phyloP scores from a whole-genome alignment of 306 rosid genomes.

The Malus domestica region DNA sequence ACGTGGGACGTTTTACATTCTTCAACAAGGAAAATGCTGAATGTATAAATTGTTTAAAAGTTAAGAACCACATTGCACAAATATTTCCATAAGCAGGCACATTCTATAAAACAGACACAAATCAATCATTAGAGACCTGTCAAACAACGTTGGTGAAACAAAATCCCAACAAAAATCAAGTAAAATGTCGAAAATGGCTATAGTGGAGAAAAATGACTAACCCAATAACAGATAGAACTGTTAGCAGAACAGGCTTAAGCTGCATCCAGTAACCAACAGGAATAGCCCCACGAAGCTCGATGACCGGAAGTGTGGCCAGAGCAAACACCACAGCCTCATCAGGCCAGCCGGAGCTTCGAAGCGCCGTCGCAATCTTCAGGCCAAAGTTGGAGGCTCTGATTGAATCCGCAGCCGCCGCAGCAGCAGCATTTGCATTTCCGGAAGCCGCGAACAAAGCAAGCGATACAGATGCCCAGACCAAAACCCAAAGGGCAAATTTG shows the following conservation, averaged over 20 bases:
- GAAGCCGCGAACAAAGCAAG: slow-evolving; percentile 79
- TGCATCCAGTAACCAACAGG: slow-evolving; percentile 95
- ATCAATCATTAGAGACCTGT: background rate
- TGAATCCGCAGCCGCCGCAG: slow-evolving; percentile 70
- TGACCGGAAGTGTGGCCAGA: slow-evolving; percentile 80
- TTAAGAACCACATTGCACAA: background rate
- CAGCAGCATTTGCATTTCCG: slow-evolving; percentile 82
- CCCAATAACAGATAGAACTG: slow-evolving; percentile 70
- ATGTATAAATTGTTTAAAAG: background rate
- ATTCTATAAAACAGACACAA: slow-evolving; percentile 10
- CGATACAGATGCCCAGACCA: slow-evolving; percentile 75
- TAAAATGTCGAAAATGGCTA: slow-evolving; percentile 1
- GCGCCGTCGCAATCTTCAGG: slow-evolving; percentile 52
- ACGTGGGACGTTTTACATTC: background rate
- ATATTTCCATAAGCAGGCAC: background rate
- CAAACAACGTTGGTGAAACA: slow-evolving; percentile 7
- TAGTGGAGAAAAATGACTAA: slow-evolving; percentile 15
- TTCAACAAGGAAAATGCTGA: background rate
- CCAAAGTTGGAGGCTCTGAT: slow-evolving; percentile 85
- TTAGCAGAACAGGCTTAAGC: slow-evolving; percentile 55
- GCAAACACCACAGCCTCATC: slow-evolving; percentile 82
- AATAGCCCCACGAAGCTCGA: slow-evolving; percentile 96
- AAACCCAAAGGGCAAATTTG: slow-evolving; percentile 55
- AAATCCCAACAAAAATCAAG: background rate
- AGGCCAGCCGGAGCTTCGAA: slow-evolving; percentile 63